Base-by-base conservation (phyloP, 2,329 filamentous ascomycete species). In the Penicillium sp. region DNA sequence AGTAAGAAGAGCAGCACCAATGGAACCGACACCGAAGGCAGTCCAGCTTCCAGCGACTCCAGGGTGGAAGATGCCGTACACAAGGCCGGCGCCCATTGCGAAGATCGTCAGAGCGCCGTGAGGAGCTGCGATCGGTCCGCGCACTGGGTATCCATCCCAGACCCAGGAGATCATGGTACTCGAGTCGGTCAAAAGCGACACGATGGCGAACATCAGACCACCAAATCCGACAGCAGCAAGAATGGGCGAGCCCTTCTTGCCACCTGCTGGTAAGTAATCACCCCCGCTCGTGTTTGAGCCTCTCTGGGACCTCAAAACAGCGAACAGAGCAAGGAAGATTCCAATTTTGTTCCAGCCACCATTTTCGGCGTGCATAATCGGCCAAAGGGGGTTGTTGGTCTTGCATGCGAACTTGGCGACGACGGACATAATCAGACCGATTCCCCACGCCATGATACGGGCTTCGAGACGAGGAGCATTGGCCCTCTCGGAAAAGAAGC, bases 151-250 rank as follows among this genome's bases (percentile, higher is more conserved):
- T 7, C 94, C 94, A 65, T 97, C 91, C 94, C 94, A 99, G 3
- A 91, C 91, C 94, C 94, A 99, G 16, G 92, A 82, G 55, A 97
- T 97, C 91, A 99, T 97, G 51, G 94, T 99, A 78, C 94, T 97
- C 0, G 92, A 96, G 71, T 99, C 94, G 0, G 94, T 97, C 11
- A 99, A 82, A 10, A 99, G 80, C 1, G 92, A 97, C 71, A 97
- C 94, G 68, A 97, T 81, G 5, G 84, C 90, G 68, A 99, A 99
- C 69, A 97, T 82, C 8, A 97, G 75, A 30, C 91, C 93, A 25
- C 85, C 91, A 53, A 97, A 75, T 56, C 94, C 91, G 46, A 94
- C 75, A 10, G 87, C 89, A 30, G 91, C 85, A 41, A 96, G 79
- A 7, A 88, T 62, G 0, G 86, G 82, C 16, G 90, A 92, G 1